Percentiles rank a stretch among this genome's conserved stretches.
Evolutionary conservation across 139 green algal species (phyloP).

Genomic region (Volvox reticuliferus): DNA sequence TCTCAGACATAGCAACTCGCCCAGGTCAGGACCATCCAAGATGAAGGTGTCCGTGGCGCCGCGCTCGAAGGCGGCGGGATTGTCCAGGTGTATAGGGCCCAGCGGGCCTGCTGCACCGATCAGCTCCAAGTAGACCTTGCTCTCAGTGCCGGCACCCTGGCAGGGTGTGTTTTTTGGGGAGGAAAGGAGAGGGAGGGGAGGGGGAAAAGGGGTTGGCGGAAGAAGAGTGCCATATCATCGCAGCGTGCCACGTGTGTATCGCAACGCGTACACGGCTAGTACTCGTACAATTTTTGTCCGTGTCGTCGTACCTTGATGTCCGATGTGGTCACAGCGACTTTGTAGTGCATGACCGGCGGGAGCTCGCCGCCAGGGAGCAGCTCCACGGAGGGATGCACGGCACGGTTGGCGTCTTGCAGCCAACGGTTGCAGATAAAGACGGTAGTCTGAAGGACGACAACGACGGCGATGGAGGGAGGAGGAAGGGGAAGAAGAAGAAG

Average conservation of each 20-base stretch:
- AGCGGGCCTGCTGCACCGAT: conserved; percentile 50
- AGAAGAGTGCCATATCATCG: no score
- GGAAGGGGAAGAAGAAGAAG: no score
- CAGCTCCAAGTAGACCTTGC: conserved; percentile 57
- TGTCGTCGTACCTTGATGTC: conserved; percentile 57
- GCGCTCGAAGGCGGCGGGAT: conserved; percentile 62
- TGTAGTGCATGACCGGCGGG: conserved; percentile 39
- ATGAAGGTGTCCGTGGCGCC: conserved; percentile 54
- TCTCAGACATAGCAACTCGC: conserved; percentile 45
- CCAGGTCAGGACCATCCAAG: conserved; percentile 49
- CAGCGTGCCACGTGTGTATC: no score
- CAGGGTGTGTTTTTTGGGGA: neutral
- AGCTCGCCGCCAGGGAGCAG: conserved; percentile 53
- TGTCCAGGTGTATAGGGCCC: conserved; percentile 62
- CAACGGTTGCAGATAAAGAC: conserved; percentile 53
- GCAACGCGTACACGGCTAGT: no score
- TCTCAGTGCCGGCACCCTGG: conserved; percentile 66
- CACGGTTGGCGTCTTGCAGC: conserved; percentile 45
- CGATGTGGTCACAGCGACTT: conserved; percentile 56
- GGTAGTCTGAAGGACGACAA: neutral
- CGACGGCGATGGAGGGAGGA: no score
- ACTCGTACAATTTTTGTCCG: no score
- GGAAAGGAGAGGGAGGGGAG: no score
- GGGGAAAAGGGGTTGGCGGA: no score
- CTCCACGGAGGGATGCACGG: conserved; percentile 51